Evolutionary conservation across 768 basidiomycete genomes (phyloP), one percentile per base, ranked within the genome.

Genomic region (Hypsizygus marmoreus): DNA sequence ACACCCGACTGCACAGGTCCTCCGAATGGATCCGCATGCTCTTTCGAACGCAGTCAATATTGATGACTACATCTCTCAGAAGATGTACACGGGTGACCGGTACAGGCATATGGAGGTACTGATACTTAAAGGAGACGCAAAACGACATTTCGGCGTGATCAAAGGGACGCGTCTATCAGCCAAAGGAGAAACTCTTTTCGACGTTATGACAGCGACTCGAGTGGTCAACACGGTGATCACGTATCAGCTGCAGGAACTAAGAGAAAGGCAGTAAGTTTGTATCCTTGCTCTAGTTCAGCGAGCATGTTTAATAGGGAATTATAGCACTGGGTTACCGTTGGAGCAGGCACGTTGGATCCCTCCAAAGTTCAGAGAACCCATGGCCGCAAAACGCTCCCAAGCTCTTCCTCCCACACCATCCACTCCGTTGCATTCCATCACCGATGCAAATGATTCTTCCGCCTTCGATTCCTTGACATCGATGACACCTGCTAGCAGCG

Each of bases 61-160:
- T n/a, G n/a, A n/a, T n/a, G n/a, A n/a, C n/a, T n/a, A n/a, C n/a
- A n/a, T n/a, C n/a, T n/a, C n/a, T n/a, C n/a, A n/a, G n/a, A n/a
- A n/a, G n/a, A n/a, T n/a, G n/a, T n/a, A n/a, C n/a, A n/a, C n/a
- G n/a, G 16, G 5, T 16, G 40, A 30, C 29, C 16, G 2, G 2
- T 42, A 42, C 29, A 28, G 23, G 23, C 40, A 42, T 42, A 42
- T 42, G 40, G 40, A 42, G 9, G 40, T 42, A 20, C 2, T 6
- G 11, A 42, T 42, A 11, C 13, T 42, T 19, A 25, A 42, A 9
- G 40, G 40, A 7, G 40, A 14, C 7, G 5, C 23, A 17, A 42
- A 42, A 30, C 16, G 40, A 4, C 14, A 31, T 20, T 42, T 42
- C n/a, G 40, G 40, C 12, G 32, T 16, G 11, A 28, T 31, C n/a